Percentiles rank a stretch among this genome's conserved stretches.
Evolutionary conservation across 2,329 filamentous ascomycete species (phyloP).

Genomic region (Fusarium oligoseptatum): DNA sequence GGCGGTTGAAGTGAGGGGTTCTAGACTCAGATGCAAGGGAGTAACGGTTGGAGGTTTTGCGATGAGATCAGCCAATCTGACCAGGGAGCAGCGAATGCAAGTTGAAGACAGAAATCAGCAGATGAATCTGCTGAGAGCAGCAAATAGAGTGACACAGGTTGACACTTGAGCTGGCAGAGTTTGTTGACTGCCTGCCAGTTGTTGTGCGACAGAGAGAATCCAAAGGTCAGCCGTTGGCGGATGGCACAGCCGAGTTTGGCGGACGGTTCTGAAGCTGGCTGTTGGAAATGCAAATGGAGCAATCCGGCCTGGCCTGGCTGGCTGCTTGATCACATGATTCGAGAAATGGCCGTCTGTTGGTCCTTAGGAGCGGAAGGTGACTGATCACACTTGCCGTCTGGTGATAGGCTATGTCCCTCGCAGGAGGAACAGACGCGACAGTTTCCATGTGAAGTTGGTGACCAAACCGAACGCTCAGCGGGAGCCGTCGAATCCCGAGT

Average conservation of each 20-base stretch:
- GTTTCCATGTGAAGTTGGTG: constrained; percentile 20
- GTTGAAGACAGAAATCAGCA: constrained; percentile 16
- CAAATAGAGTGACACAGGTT: constrained; percentile 19
- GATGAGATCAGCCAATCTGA: constrained; percentile 23
- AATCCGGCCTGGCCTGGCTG: constrained; percentile 15
- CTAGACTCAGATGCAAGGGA: constrained; percentile 34
- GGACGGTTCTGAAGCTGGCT: constrained; percentile 18
- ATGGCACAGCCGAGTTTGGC: constrained; percentile 38
- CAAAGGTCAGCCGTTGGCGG: constrained; percentile 18
- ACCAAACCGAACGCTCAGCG: constrained; percentile 9
- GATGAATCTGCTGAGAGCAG: constrained; percentile 11
- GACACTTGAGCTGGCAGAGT: constrained; percentile 16
- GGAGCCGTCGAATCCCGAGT: constrained; percentile 18
- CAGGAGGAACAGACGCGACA: constrained; percentile 15
- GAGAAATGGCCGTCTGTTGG: constrained; percentile 22
- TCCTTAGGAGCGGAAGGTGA: constrained; percentile 31
- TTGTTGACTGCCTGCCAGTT: constrained; percentile 16
- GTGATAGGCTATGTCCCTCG: constrained; percentile 1
- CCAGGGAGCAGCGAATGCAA: constrained; percentile 22
- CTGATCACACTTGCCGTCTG: constrained; percentile 33
- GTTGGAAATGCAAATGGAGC: constrained; percentile 30
- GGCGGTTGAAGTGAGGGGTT: constrained; percentile 34
- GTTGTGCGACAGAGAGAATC: constrained; percentile 37
- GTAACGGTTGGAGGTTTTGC: constrained; percentile 17
- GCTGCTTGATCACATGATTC: constrained; percentile 45